Conservation (phyloP, 768 basidiomycete genomes). For the Galerina marginata region DNA sequence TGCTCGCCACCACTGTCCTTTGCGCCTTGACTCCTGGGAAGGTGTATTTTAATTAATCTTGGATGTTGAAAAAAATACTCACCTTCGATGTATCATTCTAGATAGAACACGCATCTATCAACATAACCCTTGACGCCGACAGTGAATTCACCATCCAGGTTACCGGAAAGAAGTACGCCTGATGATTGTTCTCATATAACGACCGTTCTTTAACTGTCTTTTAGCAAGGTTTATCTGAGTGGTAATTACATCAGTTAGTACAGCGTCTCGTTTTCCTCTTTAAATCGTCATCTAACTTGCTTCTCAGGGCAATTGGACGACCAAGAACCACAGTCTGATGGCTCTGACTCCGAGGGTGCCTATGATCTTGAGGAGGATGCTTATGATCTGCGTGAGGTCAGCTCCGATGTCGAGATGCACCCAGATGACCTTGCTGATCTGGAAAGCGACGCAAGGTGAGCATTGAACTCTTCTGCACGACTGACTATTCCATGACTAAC, state of each 20-base stretch:
- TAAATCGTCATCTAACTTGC: background rate
- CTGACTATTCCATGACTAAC: background rate
- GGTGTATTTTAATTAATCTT: constrained; percentile 46
- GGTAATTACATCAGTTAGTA: constrained; percentile 83
- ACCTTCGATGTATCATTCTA: constrained; percentile 32
- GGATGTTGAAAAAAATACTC: background rate
- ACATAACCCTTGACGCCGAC: constrained; percentile 73
- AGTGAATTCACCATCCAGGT: constrained; percentile 71
- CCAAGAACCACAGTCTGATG: constrained; percentile 44
- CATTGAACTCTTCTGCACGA: background rate
- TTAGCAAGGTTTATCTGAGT: constrained; percentile 74
- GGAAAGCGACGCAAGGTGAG: constrained; percentile 60
- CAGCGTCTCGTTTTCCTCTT: background rate
- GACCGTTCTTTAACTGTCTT: constrained; percentile 12
- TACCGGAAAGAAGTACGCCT: constrained; percentile 79
- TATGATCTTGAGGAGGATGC: constrained; percentile 65
- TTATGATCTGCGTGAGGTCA: constrained; percentile 74
- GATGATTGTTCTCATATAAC: background rate
- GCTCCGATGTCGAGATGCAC: constrained; percentile 84
- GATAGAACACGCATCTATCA: constrained; percentile 78
- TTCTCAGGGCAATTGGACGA: constrained; percentile 59
- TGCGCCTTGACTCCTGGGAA: constrained; percentile 84
- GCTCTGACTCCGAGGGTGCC: constrained; percentile 37
- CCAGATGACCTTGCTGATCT: constrained; percentile 63
- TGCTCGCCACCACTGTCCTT: constrained; percentile 59